Evolutionary conservation across 2,329 filamentous ascomycete species (phyloP).

Genomic region (Talaromyces marneffei): DNA sequence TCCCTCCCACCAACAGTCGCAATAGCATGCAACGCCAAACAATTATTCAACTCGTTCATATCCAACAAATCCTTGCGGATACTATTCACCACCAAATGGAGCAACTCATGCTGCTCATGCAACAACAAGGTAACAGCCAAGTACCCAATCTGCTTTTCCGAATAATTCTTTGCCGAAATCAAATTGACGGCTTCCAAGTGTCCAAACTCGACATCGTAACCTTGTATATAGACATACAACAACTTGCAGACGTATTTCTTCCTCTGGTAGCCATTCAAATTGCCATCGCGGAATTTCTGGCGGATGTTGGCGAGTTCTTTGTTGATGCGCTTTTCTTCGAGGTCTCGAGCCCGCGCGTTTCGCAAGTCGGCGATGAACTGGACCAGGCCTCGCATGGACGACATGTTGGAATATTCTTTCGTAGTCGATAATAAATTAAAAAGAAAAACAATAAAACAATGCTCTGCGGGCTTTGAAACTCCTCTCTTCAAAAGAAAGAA

Average conservation of each 20-base stretch:
- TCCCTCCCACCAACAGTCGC: conserved; percentile 95
- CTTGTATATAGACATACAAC: conserved; percentile 97
- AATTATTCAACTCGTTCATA: conserved; percentile 96
- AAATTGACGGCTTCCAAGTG: conserved; percentile 97
- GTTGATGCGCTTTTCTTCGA: conserved; percentile 99
- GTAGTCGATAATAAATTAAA: neutral
- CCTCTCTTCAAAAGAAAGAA: neutral
- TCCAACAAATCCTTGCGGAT: conserved; percentile 94
- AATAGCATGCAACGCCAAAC: conserved; percentile 90
- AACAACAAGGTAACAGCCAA: conserved; percentile 94
- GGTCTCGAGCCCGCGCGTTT: conserved; percentile 87
- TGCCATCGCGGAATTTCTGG: conserved; percentile 97
- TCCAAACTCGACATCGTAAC: conserved; percentile 98
- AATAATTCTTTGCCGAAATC: conserved; percentile 94
- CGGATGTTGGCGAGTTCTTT: conserved; percentile 98
- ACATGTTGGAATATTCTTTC: conserved; percentile 27
- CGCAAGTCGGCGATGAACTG: conserved; percentile 97
- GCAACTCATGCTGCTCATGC: conserved; percentile 91
- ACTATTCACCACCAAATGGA: conserved; percentile 96
- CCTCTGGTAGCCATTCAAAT: conserved; percentile 92
- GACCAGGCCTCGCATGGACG: conserved; percentile 66
- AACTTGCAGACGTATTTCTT: conserved; percentile 99
- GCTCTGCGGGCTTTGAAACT: neutral
- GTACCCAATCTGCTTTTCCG: conserved; percentile 98
- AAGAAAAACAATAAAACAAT: neutral